These are phyloP conservation scores for Rhodomyrtus psidioides DNA, from an alignment of 441 rosid genomes.

Conservation along the genomic window DNA sequence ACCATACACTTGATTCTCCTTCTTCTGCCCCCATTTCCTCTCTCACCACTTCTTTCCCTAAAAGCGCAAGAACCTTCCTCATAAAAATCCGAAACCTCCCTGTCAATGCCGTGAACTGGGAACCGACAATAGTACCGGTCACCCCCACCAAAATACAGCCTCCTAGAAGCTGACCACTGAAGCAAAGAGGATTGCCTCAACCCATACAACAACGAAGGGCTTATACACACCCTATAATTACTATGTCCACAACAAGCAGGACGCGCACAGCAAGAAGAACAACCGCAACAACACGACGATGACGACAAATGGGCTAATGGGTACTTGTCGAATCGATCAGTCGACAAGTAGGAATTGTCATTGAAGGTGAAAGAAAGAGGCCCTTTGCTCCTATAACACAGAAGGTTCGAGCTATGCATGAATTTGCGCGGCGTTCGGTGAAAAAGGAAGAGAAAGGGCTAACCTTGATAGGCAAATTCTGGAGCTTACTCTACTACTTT, in stretches of 20 bases:
- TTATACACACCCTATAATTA: slow-evolving; percentile 18
- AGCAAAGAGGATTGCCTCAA: slow-evolving; percentile 67
- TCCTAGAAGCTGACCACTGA: slow-evolving; percentile 49
- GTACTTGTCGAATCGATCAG: slow-evolving; percentile 38
- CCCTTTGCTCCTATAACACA: slow-evolving; percentile 37
- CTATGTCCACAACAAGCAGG: not conserved
- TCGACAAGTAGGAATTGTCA: slow-evolving; percentile 36
- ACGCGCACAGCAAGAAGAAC: slow-evolving; percentile 9
- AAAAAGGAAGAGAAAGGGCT: slow-evolving; percentile 3
- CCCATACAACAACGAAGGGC: slow-evolving; percentile 47
- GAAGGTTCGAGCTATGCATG: slow-evolving; percentile 26
- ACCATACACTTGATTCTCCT: slow-evolving; percentile 23
- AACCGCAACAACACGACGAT: slow-evolving; percentile 10
- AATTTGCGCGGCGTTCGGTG: slow-evolving; percentile 37
- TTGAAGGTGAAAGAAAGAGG: slow-evolving; percentile 39
- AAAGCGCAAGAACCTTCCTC: slow-evolving; percentile 34
- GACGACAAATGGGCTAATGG: slow-evolving; percentile 8
- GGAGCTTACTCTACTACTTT: not conserved
- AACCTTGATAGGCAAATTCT: slow-evolving; percentile 15
- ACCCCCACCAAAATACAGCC: slow-evolving; percentile 35
- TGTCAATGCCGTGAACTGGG: slow-evolving; percentile 28
- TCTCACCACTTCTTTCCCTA: slow-evolving; percentile 15
- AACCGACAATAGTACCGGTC: slow-evolving; percentile 15
- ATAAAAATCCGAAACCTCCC: slow-evolving; percentile 10
- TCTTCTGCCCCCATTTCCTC: slow-evolving; percentile 25